Conservation (phyloP, 2,329 filamentous ascomycete species). For the Aspergillus ustus region DNA sequence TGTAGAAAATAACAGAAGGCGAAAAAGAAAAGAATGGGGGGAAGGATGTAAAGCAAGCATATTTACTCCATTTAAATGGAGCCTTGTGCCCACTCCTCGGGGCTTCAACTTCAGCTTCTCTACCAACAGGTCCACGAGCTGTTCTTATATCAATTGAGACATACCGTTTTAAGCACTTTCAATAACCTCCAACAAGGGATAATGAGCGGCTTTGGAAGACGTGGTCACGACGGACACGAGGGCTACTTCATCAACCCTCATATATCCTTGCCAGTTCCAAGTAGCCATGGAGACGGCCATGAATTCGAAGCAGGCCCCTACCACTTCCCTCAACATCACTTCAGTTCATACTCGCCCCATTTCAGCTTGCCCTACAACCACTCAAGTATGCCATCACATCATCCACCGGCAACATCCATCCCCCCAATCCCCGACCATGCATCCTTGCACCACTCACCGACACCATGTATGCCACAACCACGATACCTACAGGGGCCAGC, state of each 20-base stretch:
- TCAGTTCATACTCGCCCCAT: conserved; percentile 43
- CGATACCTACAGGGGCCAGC: conserved; percentile 38
- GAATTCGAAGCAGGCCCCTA: conserved; percentile 40
- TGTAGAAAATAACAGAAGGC: not conserved
- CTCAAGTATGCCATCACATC: conserved; percentile 36
- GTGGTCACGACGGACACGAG: conserved; percentile 41
- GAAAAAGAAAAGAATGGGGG: not conserved
- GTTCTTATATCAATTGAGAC: not conserved
- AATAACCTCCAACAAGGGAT: not conserved
- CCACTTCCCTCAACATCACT: conserved; percentile 39
- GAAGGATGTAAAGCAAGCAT: not conserved
- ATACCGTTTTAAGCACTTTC: not conserved
- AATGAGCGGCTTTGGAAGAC: conserved; percentile 48
- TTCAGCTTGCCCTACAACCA: conserved; percentile 43
- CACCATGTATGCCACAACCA: conserved; percentile 38
- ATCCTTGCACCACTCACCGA: conserved; percentile 37
- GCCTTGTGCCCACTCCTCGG: conserved; percentile 10
- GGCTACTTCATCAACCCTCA: conserved; percentile 41
- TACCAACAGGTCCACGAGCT: not conserved
- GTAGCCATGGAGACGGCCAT: conserved; percentile 36
- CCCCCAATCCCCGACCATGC: conserved; percentile 40
- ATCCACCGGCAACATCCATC: conserved; percentile 38
- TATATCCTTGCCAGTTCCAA: conserved; percentile 36
- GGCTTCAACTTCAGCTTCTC: not conserved
- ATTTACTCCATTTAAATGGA: conserved; percentile 1